A percentile compares a stretch with the other conserved stretches of the same genome.
phyloP scores from a whole-genome alignment of 257 asterid species.

The Coffea eugenioides region DNA sequence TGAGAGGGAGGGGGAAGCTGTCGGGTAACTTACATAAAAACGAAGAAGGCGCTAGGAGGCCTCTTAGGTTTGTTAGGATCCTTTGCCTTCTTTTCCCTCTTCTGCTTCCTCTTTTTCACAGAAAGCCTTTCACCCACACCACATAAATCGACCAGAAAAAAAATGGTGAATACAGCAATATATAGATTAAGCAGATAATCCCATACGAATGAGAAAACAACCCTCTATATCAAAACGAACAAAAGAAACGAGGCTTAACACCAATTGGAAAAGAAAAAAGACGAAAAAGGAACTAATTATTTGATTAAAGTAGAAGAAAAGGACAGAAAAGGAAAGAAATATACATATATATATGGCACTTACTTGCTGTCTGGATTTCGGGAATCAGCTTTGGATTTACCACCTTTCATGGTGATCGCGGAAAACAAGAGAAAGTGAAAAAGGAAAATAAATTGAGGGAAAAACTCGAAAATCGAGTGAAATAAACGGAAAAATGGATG shows the following conservation, averaged over 20 bases:
- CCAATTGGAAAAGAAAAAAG: no score
- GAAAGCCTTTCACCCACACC: slow-evolving; percentile 42
- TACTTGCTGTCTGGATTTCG: slow-evolving; percentile 54
- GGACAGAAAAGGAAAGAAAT: not conserved
- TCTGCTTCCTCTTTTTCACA: slow-evolving; percentile 48
- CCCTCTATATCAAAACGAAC: not conserved
- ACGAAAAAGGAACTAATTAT: not conserved
- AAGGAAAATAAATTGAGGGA: not conserved
- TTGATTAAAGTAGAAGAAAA: not conserved
- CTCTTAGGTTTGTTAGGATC: slow-evolving; percentile 81
- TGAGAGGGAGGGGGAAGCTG: no score
- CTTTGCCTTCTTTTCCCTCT: slow-evolving; percentile 51
- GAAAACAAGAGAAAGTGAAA: not conserved
- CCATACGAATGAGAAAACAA: not conserved
- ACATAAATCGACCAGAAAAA: not conserved
- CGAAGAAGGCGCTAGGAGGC: slow-evolving; percentile 67
- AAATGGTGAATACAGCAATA: not conserved
- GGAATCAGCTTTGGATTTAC: slow-evolving; percentile 53
- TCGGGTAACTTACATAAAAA: slow-evolving; percentile 48
- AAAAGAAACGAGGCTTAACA: not conserved
- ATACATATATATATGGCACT: not conserved
- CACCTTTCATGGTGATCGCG: slow-evolving; percentile 53
- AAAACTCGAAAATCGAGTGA: no score
- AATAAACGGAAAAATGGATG: not conserved
- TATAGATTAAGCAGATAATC: no score